Percentiles rank a stretch among this genome's conserved stretches.
These are phyloP conservation scores for Trichothecium sympodiale DNA, from an alignment of 2,329 filamentous ascomycete genomes.

Conservation along the genomic window DNA sequence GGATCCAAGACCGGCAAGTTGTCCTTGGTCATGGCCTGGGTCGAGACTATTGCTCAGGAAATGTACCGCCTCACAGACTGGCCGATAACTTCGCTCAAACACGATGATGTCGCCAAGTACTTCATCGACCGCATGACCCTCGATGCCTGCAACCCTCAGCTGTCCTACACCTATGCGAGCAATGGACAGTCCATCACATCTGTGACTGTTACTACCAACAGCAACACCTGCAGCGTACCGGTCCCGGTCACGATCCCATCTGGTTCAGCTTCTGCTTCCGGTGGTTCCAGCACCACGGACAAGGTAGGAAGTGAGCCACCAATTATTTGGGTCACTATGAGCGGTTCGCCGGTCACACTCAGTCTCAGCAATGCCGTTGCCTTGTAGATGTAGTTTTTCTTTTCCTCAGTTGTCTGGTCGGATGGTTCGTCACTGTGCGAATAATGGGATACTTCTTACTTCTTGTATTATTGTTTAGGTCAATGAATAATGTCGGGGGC, in stretches of 20 bases:
- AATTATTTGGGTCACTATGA: slow-evolving; percentile 36
- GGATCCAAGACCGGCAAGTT: slow-evolving; percentile 33
- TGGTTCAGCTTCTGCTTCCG: slow-evolving; percentile 26
- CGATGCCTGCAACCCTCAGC: slow-evolving; percentile 36
- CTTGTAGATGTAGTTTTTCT: too few relatives aligned
- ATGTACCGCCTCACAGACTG: slow-evolving; percentile 32
- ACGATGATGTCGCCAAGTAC: slow-evolving; percentile 35
- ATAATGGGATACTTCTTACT: too few relatives aligned
- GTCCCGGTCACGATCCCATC: slow-evolving; percentile 44
- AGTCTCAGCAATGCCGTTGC: slow-evolving; percentile 10
- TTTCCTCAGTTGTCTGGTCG: too few relatives aligned
- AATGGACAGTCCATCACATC: slow-evolving; percentile 32
- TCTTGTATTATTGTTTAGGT: too few relatives aligned
- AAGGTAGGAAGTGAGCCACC: slow-evolving; percentile 42
- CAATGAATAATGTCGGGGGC: too few relatives aligned
- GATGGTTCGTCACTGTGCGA: too few relatives aligned
- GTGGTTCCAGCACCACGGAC: slow-evolving; percentile 31
- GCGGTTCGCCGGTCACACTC: slow-evolving; percentile 32
- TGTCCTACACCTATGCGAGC: slow-evolving; percentile 31
- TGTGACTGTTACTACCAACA: slow-evolving; percentile 36
- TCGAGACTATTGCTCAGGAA: slow-evolving; percentile 41
- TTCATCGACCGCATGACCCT: slow-evolving; percentile 43
- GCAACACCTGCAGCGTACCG: slow-evolving; percentile 36
- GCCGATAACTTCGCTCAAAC: slow-evolving; percentile 13
- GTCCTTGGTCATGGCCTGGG: slow-evolving; percentile 46